A percentile compares a stretch with the other conserved stretches of the same genome.
Conservation (phyloP, 129 eudicot species). For the Silybum marianum region DNA sequence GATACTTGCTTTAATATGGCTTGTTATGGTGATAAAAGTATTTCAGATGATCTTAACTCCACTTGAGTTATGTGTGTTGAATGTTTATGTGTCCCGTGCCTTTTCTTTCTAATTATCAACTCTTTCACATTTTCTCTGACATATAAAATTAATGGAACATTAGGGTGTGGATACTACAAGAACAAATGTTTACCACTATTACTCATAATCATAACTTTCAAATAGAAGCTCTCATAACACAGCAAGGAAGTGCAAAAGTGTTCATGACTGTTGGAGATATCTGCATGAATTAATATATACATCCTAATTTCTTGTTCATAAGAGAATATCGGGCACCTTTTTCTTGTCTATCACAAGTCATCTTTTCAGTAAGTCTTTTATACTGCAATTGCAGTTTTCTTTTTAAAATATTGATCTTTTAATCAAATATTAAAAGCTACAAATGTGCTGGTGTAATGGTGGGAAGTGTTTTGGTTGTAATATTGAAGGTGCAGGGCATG, state of each 20-base stretch:
- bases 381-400: background rate
- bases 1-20: constrained; percentile 32
- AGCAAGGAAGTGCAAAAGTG: background rate
- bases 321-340: background rate
- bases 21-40: constrained; percentile 22
- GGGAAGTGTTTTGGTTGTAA: background rate
- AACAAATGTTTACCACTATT: background rate
- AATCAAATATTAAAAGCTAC: background rate
- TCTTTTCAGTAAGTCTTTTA: background rate
- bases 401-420: background rate
- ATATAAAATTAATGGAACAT: constrained; percentile 11
- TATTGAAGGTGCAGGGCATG: background rate
- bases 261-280: background rate
- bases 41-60: constrained; percentile 14
- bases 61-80: constrained; percentile 10
- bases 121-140: background rate
- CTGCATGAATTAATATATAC: background rate
- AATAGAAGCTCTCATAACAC: background rate
- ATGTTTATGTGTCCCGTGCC: background rate
- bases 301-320: background rate
- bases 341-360: background rate
- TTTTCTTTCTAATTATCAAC: background rate
- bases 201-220: background rate
- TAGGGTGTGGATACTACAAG: background rate
- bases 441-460: background rate